Percentiles rank a stretch among this genome's conserved stretches.
phyloP scores from a whole-genome alignment of 805 yeast genomes.

The Lachancea sp. region DNA sequence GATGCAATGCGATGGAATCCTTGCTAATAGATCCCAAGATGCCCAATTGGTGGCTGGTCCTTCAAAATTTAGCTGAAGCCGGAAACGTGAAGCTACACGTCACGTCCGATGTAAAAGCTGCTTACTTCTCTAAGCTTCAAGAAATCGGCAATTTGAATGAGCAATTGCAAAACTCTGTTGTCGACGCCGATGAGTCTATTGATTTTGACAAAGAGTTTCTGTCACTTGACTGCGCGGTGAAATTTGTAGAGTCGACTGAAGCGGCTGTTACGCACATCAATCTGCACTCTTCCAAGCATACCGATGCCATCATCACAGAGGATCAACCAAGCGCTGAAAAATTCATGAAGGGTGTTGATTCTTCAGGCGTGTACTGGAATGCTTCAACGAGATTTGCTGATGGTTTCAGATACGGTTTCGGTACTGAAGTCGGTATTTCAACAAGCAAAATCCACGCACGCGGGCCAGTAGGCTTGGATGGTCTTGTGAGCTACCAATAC shows the following conservation, averaged over 20 bases:
- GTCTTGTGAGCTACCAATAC: constrained; percentile 92
- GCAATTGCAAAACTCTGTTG: constrained; percentile 26
- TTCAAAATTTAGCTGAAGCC: constrained; percentile 46
- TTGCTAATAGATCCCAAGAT: constrained; percentile 47
- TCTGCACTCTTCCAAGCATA: constrained; percentile 89
- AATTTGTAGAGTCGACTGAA: constrained; percentile 48
- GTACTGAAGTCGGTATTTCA: constrained; percentile 96
- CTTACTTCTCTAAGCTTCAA: constrained; percentile 22
- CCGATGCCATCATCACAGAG: constrained; percentile 86
- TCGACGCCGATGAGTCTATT: constrained; percentile 39
- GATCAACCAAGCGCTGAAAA: constrained; percentile 61
- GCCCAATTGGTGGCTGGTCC: constrained; percentile 33
- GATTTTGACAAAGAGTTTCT: constrained; percentile 83
- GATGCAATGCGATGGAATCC: constrained; percentile 96
- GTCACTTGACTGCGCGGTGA: constrained; percentile 76
- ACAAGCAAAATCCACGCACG: constrained; percentile 97
- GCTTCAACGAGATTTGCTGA: constrained; percentile 97
- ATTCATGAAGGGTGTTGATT: constrained; percentile 81
- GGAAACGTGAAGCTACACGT: constrained; percentile 67
- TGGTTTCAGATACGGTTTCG: constrained; percentile 97
- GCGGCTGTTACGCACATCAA: constrained; percentile 86
- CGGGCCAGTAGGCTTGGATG: constrained; percentile 98
- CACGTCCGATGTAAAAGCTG: constrained; percentile 41
- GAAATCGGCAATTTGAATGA: constrained; percentile 14
- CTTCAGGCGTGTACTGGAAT: constrained; percentile 97